These are phyloP conservation scores for Trametes meyenii DNA, from an alignment of 768 basidiomycete species.

Conservation along the genomic window DNA sequence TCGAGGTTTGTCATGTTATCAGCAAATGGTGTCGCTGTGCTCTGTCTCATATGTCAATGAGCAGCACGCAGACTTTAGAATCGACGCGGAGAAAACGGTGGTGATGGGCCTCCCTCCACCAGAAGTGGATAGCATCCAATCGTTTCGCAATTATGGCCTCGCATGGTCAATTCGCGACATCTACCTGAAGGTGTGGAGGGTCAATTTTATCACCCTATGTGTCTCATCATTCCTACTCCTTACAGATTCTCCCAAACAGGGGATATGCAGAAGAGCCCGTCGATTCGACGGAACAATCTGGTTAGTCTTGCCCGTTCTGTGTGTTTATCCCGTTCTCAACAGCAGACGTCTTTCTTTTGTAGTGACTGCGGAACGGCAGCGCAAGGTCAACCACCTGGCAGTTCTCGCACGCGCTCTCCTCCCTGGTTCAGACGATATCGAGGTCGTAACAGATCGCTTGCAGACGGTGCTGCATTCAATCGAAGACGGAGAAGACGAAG, in stretches of 20 bases:
- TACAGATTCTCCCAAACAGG: conserved; percentile 47
- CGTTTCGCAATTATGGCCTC: conserved; percentile 47
- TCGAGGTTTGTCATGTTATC: conserved; percentile 38
- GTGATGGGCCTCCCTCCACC: conserved; percentile 49
- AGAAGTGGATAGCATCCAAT: conserved; percentile 38
- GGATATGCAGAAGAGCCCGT: conserved; percentile 34
- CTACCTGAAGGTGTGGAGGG: conserved; percentile 40
- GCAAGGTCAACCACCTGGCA: conserved; percentile 45
- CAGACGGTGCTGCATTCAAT: conserved; percentile 34
- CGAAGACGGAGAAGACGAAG: conserved; percentile 36
- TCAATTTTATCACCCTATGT: not conserved
- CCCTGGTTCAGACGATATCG: conserved; percentile 38
- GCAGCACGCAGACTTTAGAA: conserved; percentile 45
- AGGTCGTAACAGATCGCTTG: conserved; percentile 36
- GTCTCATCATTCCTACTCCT: not conserved
- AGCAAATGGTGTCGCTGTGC: not conserved
- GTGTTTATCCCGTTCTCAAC: not conserved
- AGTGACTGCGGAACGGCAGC: conserved; percentile 40
- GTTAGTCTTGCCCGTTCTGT: not conserved
- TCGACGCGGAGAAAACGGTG: conserved; percentile 43
- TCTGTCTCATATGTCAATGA: not conserved
- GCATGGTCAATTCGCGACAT: conserved; percentile 43
- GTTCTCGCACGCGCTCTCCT: conserved; percentile 44
- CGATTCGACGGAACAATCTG: not conserved
- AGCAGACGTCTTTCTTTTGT: not conserved